Conservation (phyloP, 805 yeast genomes). For the Ogataea thermomethanolica region DNA sequence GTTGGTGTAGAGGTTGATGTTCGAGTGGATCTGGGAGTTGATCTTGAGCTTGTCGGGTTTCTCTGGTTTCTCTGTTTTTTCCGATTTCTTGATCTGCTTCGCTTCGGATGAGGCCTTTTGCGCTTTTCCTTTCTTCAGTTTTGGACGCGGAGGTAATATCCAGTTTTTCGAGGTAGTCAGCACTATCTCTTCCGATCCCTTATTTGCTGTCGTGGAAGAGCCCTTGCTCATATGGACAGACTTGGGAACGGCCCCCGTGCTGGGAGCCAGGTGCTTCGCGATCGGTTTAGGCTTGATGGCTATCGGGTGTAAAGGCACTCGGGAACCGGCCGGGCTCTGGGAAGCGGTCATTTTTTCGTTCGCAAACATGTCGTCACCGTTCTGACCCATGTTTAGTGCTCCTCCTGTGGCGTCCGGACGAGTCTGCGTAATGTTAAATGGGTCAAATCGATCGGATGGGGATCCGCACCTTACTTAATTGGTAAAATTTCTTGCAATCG, state of each 20-base stretch:
- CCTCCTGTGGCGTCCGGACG: too few species aligned
- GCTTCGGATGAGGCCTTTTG: slow-evolving; percentile 9
- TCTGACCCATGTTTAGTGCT: background rate
- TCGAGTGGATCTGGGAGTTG: slow-evolving; percentile 36
- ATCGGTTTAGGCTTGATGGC: slow-evolving; percentile 8
- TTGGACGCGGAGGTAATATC: slow-evolving; percentile 58
- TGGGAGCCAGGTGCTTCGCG: background rate
- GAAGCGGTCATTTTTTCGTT: background rate
- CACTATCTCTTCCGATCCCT: slow-evolving; percentile 31
- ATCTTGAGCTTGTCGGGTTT: slow-evolving; percentile 21
- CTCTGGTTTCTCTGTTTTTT: slow-evolving; percentile 15
- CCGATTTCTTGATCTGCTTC: slow-evolving; percentile 12
- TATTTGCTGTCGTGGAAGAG: slow-evolving; percentile 20
- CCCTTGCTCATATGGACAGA: slow-evolving; percentile 8
- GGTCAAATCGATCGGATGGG: too few species aligned
- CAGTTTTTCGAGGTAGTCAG: slow-evolving; percentile 39
- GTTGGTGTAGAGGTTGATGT: slow-evolving; percentile 32
- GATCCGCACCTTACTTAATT: slow-evolving; percentile 7
- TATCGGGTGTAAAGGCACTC: slow-evolving; percentile 7
- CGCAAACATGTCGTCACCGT: slow-evolving; percentile 1
- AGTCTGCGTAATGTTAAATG: too few species aligned
- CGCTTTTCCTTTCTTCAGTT: slow-evolving; percentile 22
- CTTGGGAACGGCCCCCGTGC: slow-evolving; percentile 2
- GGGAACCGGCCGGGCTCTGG: background rate
- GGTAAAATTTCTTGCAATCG: background rate